These are phyloP conservation scores for Acanthamoeba divionensis DNA, from an alignment of 208 protist species.

Conservation along the genomic window DNA sequence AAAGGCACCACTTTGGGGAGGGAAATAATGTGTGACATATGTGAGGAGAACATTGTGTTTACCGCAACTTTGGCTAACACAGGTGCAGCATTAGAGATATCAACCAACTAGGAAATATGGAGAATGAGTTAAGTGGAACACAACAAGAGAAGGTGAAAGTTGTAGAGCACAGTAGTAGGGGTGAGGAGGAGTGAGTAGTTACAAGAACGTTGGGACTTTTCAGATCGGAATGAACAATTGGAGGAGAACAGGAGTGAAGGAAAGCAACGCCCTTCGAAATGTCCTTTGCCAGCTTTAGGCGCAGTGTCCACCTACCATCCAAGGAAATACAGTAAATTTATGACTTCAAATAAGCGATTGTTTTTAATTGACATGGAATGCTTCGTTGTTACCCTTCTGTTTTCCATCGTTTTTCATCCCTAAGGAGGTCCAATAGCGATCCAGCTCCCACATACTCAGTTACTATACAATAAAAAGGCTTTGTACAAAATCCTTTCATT, in stretches of 20 bases:
- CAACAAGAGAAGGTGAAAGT: not conserved
- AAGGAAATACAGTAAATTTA: not conserved
- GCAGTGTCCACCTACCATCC: not conserved
- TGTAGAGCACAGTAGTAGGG: not conserved
- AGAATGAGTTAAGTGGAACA: not conserved
- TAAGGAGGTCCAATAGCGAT: not conserved
- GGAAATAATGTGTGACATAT: not conserved
- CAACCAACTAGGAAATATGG: not conserved
- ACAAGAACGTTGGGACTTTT: constrained; percentile 65
- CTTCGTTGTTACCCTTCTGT: not conserved
- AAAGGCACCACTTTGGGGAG: not conserved
- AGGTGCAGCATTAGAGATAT: not conserved
- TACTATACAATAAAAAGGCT: not conserved
- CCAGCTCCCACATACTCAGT: not conserved
- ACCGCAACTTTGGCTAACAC: not conserved
- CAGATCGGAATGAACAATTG: constrained; percentile 65
- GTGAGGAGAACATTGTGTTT: not conserved
- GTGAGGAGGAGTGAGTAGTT: not conserved
- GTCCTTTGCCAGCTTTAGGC: constrained; percentile 59
- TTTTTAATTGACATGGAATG: not conserved
- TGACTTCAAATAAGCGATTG: not conserved
- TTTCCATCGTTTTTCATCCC: not conserved
- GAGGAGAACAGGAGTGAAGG: constrained; percentile 57
- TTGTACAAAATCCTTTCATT: constrained; percentile 41
- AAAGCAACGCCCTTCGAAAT: constrained; percentile 62